Conservation (phyloP, 805 yeast genomes). For the Myxozyma geophila region DNA sequence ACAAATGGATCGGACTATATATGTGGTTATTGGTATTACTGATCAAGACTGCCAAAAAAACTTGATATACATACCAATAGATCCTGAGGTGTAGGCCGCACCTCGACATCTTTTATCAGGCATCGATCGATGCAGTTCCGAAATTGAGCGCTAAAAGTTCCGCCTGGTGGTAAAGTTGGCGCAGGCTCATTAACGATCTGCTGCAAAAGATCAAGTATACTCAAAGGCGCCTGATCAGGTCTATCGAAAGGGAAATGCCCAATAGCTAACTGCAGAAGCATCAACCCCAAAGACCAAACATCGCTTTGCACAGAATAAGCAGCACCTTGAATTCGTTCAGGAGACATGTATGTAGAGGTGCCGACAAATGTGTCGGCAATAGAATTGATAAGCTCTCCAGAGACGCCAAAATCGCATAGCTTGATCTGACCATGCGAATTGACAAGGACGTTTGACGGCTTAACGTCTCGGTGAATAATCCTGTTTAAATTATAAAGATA, state of each 20-base stretch:
- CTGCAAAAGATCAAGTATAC: slow-evolving; percentile 87
- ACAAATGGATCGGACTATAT: slow-evolving; percentile 21
- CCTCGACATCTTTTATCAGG: slow-evolving; percentile 67
- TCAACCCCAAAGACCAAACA: slow-evolving; percentile 94
- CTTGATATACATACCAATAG: slow-evolving; percentile 48
- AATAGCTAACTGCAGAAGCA: slow-evolving; percentile 84
- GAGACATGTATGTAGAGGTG: slow-evolving; percentile 91
- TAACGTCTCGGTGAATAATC: slow-evolving; percentile 93
- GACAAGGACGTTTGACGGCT: slow-evolving; percentile 90
- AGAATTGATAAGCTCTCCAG: slow-evolving; percentile 96
- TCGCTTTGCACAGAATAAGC: slow-evolving; percentile 94
- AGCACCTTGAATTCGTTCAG: slow-evolving; percentile 95
- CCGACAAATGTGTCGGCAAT: slow-evolving; percentile 98
- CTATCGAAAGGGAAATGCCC: slow-evolving; percentile 74
- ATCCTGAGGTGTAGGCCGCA: slow-evolving; percentile 74
- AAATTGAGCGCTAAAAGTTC: slow-evolving; percentile 53
- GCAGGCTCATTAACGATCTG: slow-evolving; percentile 92
- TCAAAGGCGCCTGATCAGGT: slow-evolving; percentile 59
- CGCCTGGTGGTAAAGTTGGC: slow-evolving; percentile 63
- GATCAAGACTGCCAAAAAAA: not conserved
- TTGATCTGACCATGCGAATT: slow-evolving; percentile 86
- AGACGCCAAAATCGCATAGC: slow-evolving; percentile 95
- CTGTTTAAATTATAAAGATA: slow-evolving; percentile 82
- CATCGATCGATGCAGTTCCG: slow-evolving; percentile 76
- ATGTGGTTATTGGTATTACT: not conserved